Percentiles rank a stretch among this genome's conserved stretches.
Evolutionary conservation across 176 grass and related monocot species (phyloP).

Genomic region (Carex kokanica): DNA sequence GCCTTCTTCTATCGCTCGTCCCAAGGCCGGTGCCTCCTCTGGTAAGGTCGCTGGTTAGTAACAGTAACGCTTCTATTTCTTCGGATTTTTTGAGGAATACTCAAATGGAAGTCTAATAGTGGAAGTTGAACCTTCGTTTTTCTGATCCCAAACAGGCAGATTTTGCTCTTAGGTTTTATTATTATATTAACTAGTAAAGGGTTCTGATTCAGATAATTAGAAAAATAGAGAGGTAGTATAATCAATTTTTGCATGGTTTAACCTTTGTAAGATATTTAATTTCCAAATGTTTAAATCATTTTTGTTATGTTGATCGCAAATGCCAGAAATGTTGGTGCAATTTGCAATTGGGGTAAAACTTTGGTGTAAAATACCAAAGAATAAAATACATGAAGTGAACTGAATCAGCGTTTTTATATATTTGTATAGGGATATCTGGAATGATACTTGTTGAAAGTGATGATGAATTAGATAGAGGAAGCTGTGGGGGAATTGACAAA

Average conservation of each 20-base stretch:
- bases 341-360: neutral
- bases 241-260: too few species aligned
- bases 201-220: neutral
- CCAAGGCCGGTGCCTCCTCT: neutral
- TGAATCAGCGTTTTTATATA: neutral
- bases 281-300: neutral
- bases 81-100: neutral
- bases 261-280: too few species aligned
- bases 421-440: neutral
- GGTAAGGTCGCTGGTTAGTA: neutral
- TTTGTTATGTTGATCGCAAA: neutral
- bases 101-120: too few species aligned
- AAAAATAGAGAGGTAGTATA: neutral
- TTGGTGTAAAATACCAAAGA: too few species aligned
- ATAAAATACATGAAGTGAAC: neutral
- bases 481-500: neutral
- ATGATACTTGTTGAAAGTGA: conserved; percentile 24
- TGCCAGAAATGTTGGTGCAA: neutral
- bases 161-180: neutral
- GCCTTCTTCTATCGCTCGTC: neutral
- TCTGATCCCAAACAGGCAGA: neutral
- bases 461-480: conserved; percentile 6
- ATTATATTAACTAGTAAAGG: neutral
- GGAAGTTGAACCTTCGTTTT: neutral
- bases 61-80: neutral